These are phyloP conservation scores for Phytopythium ostracodes DNA, from an alignment of 352 stramenopile species.

Conservation along the genomic window DNA sequence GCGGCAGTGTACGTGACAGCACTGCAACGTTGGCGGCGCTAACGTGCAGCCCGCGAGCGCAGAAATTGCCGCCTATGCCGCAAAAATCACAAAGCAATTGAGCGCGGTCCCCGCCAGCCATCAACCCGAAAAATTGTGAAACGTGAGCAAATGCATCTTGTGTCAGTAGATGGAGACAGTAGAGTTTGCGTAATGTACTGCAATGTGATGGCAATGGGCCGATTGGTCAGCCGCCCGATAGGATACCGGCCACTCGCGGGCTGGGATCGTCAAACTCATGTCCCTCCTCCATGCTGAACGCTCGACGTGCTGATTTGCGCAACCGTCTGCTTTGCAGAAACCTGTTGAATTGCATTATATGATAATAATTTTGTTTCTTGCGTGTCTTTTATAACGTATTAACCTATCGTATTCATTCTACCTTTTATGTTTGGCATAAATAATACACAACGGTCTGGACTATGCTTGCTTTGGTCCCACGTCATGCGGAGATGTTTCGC, in stretches of 20 bases:
- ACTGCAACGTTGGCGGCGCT: not conserved
- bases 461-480: not conserved
- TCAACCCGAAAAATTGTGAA: slow-evolving; percentile 1
- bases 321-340: not conserved
- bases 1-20: not conserved
- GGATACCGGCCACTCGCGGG: too few relatives aligned
- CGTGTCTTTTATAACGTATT: too few relatives aligned
- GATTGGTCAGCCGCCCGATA: not conserved
- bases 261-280: not conserved
- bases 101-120: not conserved
- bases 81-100: slow-evolving; percentile 1
- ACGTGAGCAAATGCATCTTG: not conserved
- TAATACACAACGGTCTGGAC: too few relatives aligned
- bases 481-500: not conserved
- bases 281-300: not conserved
- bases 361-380: not conserved
- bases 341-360: not conserved
- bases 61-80: too few relatives aligned
- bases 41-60: not conserved
- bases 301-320: not conserved
- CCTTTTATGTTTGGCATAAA: too few relatives aligned
- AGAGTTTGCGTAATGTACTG: not conserved
- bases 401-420: not conserved
- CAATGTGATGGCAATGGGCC: not conserved
- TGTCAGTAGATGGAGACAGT: not conserved